Base-by-base conservation (phyloP, 2,329 filamentous ascomycete genomes). In the Dryadomyces quercus-mongolicae region DNA sequence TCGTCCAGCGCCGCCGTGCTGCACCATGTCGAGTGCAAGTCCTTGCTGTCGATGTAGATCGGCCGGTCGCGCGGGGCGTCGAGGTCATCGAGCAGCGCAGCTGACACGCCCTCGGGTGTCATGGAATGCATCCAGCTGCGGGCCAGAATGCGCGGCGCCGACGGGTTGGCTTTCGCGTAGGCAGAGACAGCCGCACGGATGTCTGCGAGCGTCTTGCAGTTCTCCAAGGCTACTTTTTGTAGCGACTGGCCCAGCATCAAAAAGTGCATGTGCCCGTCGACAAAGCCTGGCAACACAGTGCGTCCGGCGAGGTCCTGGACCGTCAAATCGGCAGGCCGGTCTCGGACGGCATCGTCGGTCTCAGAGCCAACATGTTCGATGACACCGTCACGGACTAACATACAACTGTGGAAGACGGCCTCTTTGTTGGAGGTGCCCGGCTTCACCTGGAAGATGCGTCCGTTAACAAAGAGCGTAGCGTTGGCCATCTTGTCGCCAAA, bases 221-320 rank as follows among this genome's bases (percentile, higher is more conserved):
- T 54, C 45, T 71, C 68, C 2, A 81, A 66, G 43, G 71, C 67
- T 36, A 75, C 67, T 63, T 79, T 80, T 57, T 71, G 68, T 13
- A 80, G 70, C 0, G 76, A 73, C 60, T 77, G 74, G 2, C 77
- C 77, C 25, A 80, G 70, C 49, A 77, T 70, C 45, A 80, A 68
- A 13, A 81, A 68, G 62, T 81, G 78, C 68, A 78, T 76, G 60
- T 81, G 78, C 0, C 75, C 77, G 59, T 81, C 78, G 51, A 81
- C 71, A 61, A 80, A 80, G 6, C 76, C 74, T 0, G 78, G 77
- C 1, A 81, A 64, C 7, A 80, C 67, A 9, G 71, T 69, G 50
- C 60, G 66, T 40, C 70, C 68, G 13, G 59, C 57, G 20, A 76
- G 61, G 60, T 75, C 62, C 52, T 65, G 64, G 20, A 65, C 61